phyloP scores from a whole-genome alignment of 2,329 filamentous ascomycete species.

The Domatiomyces globalis region DNA sequence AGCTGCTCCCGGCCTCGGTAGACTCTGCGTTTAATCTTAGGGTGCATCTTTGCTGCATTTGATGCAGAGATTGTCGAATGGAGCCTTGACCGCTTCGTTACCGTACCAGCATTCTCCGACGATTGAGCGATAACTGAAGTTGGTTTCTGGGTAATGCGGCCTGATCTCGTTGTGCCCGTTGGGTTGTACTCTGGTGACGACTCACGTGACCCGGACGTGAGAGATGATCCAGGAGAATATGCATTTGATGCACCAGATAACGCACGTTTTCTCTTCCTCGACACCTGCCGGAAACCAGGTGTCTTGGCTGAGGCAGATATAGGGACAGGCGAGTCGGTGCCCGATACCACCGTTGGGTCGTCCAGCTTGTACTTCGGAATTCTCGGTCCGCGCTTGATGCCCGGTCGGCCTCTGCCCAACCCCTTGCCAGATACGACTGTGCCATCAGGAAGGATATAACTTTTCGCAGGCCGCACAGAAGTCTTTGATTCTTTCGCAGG shows the following conservation, averaged over 20 bases:
- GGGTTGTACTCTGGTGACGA: conserved; percentile 34
- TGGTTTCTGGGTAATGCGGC: conserved; percentile 52
- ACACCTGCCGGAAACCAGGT: not conserved
- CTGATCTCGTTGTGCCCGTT: conserved; percentile 57
- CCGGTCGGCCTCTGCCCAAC: conserved; percentile 16
- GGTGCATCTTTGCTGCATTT: conserved; percentile 19
- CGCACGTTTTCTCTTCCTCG: not conserved
- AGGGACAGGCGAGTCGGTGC: conserved; percentile 1
- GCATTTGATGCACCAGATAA: not conserved
- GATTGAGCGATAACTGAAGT: conserved; percentile 45
- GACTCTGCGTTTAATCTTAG: conserved; percentile 46
- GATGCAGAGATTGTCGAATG: conserved; percentile 8
- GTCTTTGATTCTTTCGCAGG: not conserved
- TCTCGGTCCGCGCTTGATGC: conserved; percentile 18
- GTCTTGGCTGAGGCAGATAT: not conserved
- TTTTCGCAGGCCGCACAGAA: conserved; percentile 6
- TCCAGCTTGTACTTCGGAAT: not conserved
- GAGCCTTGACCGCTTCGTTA: conserved; percentile 7
- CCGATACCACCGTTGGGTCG: not conserved
- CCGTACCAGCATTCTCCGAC: conserved; percentile 19
- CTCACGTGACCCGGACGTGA: conserved; percentile 24
- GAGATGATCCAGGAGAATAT: not conserved
- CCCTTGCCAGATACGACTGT: conserved; percentile 18
- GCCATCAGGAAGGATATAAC: conserved; percentile 14
- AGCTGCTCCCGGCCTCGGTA: conserved; percentile 30